Conservation (phyloP, 495 filamentous ascomycete genomes). For the Chaetomidium leptoderma region DNA sequence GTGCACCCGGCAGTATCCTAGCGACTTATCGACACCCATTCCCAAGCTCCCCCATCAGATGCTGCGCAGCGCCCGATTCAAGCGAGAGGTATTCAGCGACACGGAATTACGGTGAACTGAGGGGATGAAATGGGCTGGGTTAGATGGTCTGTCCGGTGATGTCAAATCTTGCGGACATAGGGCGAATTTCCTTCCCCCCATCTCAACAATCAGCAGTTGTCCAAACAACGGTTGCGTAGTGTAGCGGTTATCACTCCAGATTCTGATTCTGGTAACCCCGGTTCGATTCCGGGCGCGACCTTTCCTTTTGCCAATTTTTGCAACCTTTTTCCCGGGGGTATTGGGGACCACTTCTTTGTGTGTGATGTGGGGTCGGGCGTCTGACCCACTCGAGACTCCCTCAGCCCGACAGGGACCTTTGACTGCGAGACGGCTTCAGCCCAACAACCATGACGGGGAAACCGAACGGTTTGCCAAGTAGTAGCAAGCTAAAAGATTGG, state of each 20-base stretch:
- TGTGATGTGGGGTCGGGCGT: neutral
- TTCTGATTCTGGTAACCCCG: constrained; percentile 27
- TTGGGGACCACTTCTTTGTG: neutral
- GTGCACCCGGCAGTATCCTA: no score
- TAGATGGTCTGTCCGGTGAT: no score
- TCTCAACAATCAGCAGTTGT: neutral
- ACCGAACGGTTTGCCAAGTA: neutral
- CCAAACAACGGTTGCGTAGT: constrained; percentile 18
- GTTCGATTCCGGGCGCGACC: constrained; percentile 27
- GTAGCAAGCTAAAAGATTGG: neutral
- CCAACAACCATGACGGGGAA: no score
- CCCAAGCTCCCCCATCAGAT: no score
- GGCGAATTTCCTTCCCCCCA: neutral
- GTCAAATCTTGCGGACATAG: neutral
- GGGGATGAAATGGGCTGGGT: no score
- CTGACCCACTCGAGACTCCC: neutral
- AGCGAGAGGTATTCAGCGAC: no score
- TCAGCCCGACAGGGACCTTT: no score
- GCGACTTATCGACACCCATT: no score
- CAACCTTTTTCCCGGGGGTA: neutral
- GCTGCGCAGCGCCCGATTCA: no score
- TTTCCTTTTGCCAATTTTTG: constrained; percentile 12
- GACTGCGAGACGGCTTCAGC: no score
- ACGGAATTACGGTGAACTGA: no score
- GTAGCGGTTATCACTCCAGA: constrained; percentile 27